Conservation (phyloP, 192 early-diverging fungal genomes). For the Coemansia sp. region DNA sequence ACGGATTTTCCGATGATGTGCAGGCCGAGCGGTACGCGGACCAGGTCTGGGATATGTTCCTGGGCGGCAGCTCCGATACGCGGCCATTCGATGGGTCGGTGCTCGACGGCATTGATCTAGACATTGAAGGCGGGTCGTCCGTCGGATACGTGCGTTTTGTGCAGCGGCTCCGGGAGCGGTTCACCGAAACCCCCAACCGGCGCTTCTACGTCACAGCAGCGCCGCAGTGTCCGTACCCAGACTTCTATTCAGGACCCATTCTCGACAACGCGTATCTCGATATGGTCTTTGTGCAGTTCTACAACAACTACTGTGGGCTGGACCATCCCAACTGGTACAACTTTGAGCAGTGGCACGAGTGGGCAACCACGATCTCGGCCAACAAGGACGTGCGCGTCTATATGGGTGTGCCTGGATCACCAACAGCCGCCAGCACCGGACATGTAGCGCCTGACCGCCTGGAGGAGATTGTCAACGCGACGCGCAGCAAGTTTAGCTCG, state of each 20-base stretch:
- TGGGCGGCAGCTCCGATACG: slow-evolving; percentile 57
- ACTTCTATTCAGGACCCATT: slow-evolving; percentile 60
- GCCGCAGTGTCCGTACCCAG: slow-evolving; percentile 72
- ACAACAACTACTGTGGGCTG: slow-evolving; percentile 76
- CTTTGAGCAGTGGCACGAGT: slow-evolving; percentile 70
- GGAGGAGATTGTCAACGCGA: slow-evolving; percentile 51
- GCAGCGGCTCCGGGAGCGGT: slow-evolving; percentile 54
- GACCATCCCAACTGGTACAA: slow-evolving; percentile 62
- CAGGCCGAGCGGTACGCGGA: slow-evolving; percentile 63
- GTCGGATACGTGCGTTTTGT: slow-evolving; percentile 63
- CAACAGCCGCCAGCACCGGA: slow-evolving; percentile 57
- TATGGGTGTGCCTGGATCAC: slow-evolving; percentile 62
- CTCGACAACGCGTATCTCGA: slow-evolving; percentile 62
- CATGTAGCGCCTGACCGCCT: slow-evolving; percentile 54
- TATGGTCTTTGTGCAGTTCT: slow-evolving; percentile 78
- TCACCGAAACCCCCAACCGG: slow-evolving; percentile 44
- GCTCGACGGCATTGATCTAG: slow-evolving; percentile 72
- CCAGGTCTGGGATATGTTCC: slow-evolving; percentile 74
- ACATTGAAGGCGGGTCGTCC: slow-evolving; percentile 65
- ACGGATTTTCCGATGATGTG: slow-evolving; percentile 58
- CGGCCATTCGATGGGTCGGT: slow-evolving; percentile 70
- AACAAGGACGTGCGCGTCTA: slow-evolving; percentile 64
- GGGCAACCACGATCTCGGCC: slow-evolving; percentile 57
- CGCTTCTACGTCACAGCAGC: slow-evolving; percentile 64
- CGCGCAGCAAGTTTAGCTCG: slow-evolving; percentile 51